Base-by-base conservation (phyloP, 495 filamentous ascomycete genomes). In the Aspergillus haitiensis region DNA sequence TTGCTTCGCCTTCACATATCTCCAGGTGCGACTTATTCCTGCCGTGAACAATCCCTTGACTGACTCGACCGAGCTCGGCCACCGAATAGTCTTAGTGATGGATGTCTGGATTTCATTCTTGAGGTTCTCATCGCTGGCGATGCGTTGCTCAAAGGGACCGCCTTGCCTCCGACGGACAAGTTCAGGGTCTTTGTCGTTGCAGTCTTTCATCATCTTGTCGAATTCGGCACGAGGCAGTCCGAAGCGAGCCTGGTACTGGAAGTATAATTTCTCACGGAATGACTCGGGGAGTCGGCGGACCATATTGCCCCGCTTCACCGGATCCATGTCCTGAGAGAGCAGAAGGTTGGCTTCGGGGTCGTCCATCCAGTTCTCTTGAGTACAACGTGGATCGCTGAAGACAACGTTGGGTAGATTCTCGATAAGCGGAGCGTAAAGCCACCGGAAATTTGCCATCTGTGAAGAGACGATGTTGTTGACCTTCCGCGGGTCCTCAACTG, bases 381-480 rank as follows among this genome's bases (percentile, higher is more conserved):
- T 82, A 62, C 82, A 84, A 15, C 84, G 81, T 1, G 83, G 67
- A 66, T 97, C 93, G 59, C 84, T 81, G 76, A 93, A 97, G 10
- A 74, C 73, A 42, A 97, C 85, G 61, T 97, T 98, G 13, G 94
- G 94, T 10, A 98, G 83, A 34, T 88, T 89, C 55, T 90, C 86
- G 56, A 98, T 90, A 37, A 98, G 81, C 1, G 93, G 93, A 31
- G 85, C 84, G 70, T 98, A 98, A 0, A 98, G 81, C 3, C 89
- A 85, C 16, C 94, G 83, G 80, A 98, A 98, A 70, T 96, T 91
- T 34, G 87, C 74, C 72, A 98, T 87, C 70, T 98, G 95, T 64
- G 91, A 86, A 16, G 84, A 85, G 15, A 98, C 92, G 63, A 98
- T 98, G 70, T 98, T 97, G 60, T 81, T 80, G 44, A 98, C 90